Conservation (phyloP, 257 asterid genomes). For the Anisodus tanguticus region DNA sequence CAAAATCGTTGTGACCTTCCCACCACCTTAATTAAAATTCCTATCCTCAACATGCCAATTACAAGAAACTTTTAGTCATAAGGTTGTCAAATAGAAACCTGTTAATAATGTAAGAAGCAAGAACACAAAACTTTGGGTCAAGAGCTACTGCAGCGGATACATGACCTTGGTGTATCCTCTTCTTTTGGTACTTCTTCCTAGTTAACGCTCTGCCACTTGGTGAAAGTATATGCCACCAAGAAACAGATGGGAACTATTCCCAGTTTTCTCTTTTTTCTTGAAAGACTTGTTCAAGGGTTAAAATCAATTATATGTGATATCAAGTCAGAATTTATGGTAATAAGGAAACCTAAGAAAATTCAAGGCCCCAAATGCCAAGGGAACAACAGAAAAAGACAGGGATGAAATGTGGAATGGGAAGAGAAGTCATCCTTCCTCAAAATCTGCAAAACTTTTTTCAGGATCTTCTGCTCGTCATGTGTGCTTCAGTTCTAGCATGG, state of each 20-base stretch:
- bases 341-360: not conserved
- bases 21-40: slow-evolving; percentile 2
- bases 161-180: not conserved
- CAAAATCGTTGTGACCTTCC: not conserved
- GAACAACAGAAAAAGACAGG: not conserved
- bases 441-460: not conserved
- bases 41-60: not conserved
- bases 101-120: not conserved
- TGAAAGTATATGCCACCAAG: not conserved
- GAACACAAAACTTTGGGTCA: not conserved
- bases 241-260: not conserved
- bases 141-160: not conserved
- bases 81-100: not conserved
- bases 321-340: not conserved
- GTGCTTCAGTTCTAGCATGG: not conserved
- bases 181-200: not conserved
- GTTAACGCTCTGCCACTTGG: not conserved
- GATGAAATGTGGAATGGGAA: not conserved
- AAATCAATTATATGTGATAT: not conserved
- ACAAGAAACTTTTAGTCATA: not conserved
- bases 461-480: not conserved
- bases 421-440: not conserved
- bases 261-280: not conserved
- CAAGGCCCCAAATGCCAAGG: not conserved
- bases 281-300: not conserved